phyloP scores from a whole-genome alignment of 176 grass and related monocot genomes.

The Leersia perrieri region DNA sequence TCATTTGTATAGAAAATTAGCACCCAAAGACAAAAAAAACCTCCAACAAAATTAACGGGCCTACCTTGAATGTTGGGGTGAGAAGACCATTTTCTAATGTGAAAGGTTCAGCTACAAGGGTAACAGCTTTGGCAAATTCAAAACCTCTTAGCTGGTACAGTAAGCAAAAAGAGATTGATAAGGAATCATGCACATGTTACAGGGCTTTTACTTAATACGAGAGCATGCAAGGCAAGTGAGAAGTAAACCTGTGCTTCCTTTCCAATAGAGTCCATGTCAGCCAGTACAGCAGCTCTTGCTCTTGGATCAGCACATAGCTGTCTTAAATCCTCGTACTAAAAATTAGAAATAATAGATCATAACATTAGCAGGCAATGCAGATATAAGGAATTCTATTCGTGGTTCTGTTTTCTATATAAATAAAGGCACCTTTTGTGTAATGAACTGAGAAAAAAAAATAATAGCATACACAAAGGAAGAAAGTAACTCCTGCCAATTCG shows the following conservation, averaged over 20 bases:
- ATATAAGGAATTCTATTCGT: neutral
- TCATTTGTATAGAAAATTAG: neutral
- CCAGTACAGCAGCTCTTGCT: conserved; percentile 68
- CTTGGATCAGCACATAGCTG: conserved; percentile 67
- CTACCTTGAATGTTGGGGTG: conserved; percentile 94
- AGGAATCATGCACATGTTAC: neutral
- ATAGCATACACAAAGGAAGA: neutral
- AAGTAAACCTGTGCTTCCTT: conserved; percentile 75
- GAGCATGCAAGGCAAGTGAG: conserved; percentile 3
- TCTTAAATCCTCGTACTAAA: conserved; percentile 68
- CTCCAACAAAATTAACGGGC: conserved; percentile 7
- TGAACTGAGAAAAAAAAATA: neutral
- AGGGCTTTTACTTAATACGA: conserved; percentile 3
- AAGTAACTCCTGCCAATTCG: neutral
- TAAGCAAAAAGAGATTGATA: neutral
- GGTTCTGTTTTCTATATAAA: neutral
- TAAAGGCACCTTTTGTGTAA: neutral
- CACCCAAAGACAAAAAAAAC: neutral
- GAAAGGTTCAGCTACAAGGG: conserved; percentile 77
- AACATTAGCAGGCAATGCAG: neutral
- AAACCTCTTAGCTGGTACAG: conserved; percentile 85
- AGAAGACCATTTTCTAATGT: conserved; percentile 90
- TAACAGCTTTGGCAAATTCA: conserved; percentile 81
- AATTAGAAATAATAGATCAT: conserved; percentile 9
- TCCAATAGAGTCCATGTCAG: conserved; percentile 86